A percentile compares a stretch with the other conserved stretches of the same genome.
These are phyloP conservation scores for Cystobasidium ongulense DNA, from an alignment of 768 basidiomycete species.

Conservation along the genomic window DNA sequence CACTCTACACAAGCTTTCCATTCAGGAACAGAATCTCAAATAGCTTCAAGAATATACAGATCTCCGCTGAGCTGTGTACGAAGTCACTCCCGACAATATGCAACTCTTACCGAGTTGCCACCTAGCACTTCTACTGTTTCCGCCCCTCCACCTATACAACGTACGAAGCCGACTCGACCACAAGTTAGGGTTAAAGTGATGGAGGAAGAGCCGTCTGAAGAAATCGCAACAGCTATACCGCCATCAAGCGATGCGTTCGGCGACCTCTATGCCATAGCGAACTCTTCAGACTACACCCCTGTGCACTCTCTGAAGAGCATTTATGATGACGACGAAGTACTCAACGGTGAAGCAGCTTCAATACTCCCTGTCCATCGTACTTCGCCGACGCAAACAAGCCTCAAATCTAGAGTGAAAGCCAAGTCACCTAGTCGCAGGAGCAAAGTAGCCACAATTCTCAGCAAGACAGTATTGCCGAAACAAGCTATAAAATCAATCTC, in stretches of 20 bases:
- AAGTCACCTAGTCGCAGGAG: not conserved
- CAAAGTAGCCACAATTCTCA: not conserved
- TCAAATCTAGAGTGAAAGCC: not conserved
- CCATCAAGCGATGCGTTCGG: not conserved
- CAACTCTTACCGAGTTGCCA: conserved; percentile 6
- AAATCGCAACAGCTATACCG: not conserved
- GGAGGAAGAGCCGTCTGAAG: not conserved
- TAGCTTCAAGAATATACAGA: not conserved
- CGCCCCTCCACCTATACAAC: not conserved
- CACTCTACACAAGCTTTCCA: not conserved
- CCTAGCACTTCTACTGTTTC: not conserved
- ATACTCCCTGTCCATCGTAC: too few relatives aligned
- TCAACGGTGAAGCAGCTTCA: not conserved
- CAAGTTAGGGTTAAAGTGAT: not conserved
- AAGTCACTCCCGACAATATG: not conserved
- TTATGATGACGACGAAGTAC: not conserved
- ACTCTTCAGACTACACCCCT: not conserved
- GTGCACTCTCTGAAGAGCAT: too few relatives aligned
- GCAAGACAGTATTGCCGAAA: not conserved
- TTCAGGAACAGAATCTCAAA: not conserved
- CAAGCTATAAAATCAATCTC: not conserved
- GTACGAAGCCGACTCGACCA: not conserved
- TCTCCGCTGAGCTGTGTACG: not conserved
- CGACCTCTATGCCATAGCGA: not conserved
- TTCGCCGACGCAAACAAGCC: not conserved